Percentiles rank a stretch among this genome's conserved stretches.
Conservation (phyloP, 2,329 filamentous ascomycete genomes). For the Epichloe glyceriae region DNA sequence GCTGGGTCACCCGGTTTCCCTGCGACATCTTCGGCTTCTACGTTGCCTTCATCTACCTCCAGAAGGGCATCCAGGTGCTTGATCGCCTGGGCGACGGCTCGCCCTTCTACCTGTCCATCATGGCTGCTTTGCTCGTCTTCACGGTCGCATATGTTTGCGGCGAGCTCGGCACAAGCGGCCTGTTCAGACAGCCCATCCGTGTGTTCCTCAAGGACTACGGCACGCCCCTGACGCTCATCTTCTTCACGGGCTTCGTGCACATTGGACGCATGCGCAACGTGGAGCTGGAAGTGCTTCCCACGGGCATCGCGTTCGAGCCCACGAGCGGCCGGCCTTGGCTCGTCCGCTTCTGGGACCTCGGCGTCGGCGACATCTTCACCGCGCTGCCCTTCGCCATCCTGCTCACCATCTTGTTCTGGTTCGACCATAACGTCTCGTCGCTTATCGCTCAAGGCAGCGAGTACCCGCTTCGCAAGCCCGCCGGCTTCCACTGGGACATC, state of each 20-base stretch:
- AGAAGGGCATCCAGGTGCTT: conserved; percentile 81
- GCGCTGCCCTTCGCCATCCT: conserved; percentile 79
- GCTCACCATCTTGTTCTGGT: conserved; percentile 76
- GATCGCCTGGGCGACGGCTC: conserved; percentile 55
- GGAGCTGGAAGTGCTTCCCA: conserved; percentile 58
- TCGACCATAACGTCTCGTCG: conserved; percentile 79
- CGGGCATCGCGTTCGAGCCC: conserved; percentile 64
- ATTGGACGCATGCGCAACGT: conserved; percentile 70
- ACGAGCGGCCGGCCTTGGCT: conserved; percentile 65
- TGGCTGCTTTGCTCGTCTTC: conserved; percentile 65
- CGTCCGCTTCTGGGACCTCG: conserved; percentile 69
- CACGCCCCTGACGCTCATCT: conserved; percentile 68
- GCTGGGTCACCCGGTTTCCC: conserved; percentile 80
- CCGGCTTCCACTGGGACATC: conserved; percentile 76
- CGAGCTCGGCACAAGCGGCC: conserved; percentile 52
- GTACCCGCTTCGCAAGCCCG: conserved; percentile 67
- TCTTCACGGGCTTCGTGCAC: conserved; percentile 84
- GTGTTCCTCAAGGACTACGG: conserved; percentile 86
- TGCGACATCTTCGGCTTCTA: conserved; percentile 94
- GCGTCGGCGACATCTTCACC: conserved; percentile 60
- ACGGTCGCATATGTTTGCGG: conserved; percentile 64
- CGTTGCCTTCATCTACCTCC: conserved; percentile 81
- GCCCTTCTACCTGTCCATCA: conserved; percentile 68
- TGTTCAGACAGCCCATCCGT: conserved; percentile 63
- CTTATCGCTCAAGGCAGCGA: conserved; percentile 74